Evolutionary conservation across 306 rosid species (phyloP).

Genomic region (Mimosa bimucronata): DNA sequence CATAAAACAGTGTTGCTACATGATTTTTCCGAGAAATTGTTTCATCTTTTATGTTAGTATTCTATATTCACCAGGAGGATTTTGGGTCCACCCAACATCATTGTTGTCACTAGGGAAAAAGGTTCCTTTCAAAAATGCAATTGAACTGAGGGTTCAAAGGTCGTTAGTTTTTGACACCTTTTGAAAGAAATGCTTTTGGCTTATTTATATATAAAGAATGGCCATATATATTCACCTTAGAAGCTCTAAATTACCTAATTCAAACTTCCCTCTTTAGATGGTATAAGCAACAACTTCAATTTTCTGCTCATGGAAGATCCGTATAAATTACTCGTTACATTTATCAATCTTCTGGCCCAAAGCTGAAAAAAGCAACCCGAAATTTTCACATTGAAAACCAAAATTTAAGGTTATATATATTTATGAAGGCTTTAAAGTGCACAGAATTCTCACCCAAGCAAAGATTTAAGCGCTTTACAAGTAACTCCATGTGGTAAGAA

Average conservation of each 20-base stretch:
- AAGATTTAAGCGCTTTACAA: neutral
- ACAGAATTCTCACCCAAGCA: constrained; percentile 4
- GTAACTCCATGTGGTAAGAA: neutral
- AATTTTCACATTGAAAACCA: constrained; percentile 1
- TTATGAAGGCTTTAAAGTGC: neutral
- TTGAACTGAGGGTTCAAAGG: neutral
- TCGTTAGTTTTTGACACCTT: neutral
- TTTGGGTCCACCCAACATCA: neutral
- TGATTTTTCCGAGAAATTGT: neutral
- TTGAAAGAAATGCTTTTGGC: neutral
- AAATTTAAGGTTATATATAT: neutral
- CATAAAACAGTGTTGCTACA: neutral
- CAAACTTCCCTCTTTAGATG: neutral
- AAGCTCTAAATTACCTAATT: neutral
- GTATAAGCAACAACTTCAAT: constrained; percentile 6
- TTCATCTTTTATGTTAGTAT: neutral
- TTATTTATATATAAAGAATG: neutral
- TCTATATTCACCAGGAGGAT: neutral
- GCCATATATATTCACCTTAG: neutral
- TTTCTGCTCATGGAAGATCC: neutral
- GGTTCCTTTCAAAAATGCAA: neutral
- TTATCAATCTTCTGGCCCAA: neutral
- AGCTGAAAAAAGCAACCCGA: neutral
- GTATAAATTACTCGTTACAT: neutral
- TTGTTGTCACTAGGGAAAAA: neutral